These are phyloP conservation scores for Pichia thaimueangensis DNA, from an alignment of 805 yeast genomes.

Conservation along the genomic window DNA sequence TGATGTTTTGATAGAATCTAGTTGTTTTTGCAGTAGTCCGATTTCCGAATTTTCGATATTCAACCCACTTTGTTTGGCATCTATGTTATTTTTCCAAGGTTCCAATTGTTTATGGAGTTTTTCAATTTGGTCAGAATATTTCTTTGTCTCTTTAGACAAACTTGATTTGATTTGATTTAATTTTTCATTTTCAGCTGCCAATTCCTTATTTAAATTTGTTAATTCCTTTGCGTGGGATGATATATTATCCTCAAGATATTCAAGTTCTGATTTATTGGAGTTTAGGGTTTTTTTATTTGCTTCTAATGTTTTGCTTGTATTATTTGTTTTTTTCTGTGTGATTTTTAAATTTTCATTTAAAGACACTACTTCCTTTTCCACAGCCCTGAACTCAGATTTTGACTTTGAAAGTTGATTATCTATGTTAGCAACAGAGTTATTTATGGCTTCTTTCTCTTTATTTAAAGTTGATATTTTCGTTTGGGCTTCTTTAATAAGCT, in stretches of 20 bases:
- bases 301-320: constrained; percentile 48
- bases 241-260: constrained; percentile 39
- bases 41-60: constrained; percentile 60
- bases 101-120: constrained; percentile 57
- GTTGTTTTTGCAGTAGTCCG: constrained; percentile 47
- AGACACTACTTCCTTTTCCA: constrained; percentile 57
- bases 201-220: constrained; percentile 35
- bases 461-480: constrained; percentile 31
- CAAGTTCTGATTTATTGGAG: constrained; percentile 41
- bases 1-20: constrained; percentile 38
- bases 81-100: constrained; percentile 75
- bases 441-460: constrained; percentile 24
- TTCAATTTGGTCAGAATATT: constrained; percentile 59
- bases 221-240: constrained; percentile 40
- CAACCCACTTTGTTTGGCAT: constrained; percentile 55
- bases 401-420: constrained; percentile 27
- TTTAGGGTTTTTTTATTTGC: constrained; percentile 39
- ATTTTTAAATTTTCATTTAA: constrained; percentile 74
- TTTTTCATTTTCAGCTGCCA: constrained; percentile 47
- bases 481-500: constrained; percentile 30
- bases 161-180: constrained; percentile 59
- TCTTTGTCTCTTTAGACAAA: constrained; percentile 69
- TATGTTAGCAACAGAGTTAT: constrained; percentile 19
- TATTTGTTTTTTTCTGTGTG: constrained; percentile 49
- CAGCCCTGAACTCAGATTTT: constrained; percentile 33